Evolutionary conservation across 2,329 filamentous ascomycete genomes (phyloP).

Genomic region (Sporothrix inflata): DNA sequence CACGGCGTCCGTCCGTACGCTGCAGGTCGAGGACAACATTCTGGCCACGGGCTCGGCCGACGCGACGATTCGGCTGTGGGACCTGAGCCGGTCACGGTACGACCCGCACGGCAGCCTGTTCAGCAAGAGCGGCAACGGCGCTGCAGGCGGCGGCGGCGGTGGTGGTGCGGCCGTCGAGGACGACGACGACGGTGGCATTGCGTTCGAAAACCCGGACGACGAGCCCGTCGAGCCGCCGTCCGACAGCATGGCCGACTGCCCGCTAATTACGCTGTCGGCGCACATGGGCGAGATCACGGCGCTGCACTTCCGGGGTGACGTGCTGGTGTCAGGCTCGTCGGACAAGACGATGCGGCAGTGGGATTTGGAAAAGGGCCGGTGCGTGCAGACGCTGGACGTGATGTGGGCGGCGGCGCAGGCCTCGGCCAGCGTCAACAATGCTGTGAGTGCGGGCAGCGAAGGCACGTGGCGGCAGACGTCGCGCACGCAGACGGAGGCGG

Average conservation of each 20-base stretch:
- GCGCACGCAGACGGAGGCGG: constrained; percentile 73
- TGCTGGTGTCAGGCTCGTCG: constrained; percentile 90
- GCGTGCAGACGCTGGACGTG: constrained; percentile 95
- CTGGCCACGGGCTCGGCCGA: constrained; percentile 94
- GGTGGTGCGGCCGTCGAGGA: constrained; percentile 58
- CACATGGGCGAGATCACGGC: constrained; percentile 96
- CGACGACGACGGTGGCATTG: constrained; percentile 67
- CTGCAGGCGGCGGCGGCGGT: constrained; percentile 54
- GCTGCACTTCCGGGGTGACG: constrained; percentile 85
- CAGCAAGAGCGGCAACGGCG: constrained; percentile 50
- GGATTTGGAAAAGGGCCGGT: constrained; percentile 96
- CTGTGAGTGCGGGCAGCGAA: background rate
- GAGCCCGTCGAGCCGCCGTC: constrained; percentile 69
- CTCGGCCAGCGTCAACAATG: constrained; percentile 63
- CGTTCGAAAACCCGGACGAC: constrained; percentile 72
- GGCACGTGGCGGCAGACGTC: constrained; percentile 75
- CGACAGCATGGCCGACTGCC: constrained; percentile 86
- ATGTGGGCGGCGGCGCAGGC: constrained; percentile 97
- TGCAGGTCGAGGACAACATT: constrained; percentile 95
- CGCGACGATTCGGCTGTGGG: constrained; percentile 92
- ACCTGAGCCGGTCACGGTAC: constrained; percentile 86
- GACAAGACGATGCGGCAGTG: constrained; percentile 98
- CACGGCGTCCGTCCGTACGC: constrained; percentile 85
- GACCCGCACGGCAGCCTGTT: constrained; percentile 68
- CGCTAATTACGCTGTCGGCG: constrained; percentile 82